A percentile compares a stretch with the other conserved stretches of the same genome.
Evolutionary conservation across 805 yeast genomes (phyloP).

Genomic region (Lipomyces sp.): DNA sequence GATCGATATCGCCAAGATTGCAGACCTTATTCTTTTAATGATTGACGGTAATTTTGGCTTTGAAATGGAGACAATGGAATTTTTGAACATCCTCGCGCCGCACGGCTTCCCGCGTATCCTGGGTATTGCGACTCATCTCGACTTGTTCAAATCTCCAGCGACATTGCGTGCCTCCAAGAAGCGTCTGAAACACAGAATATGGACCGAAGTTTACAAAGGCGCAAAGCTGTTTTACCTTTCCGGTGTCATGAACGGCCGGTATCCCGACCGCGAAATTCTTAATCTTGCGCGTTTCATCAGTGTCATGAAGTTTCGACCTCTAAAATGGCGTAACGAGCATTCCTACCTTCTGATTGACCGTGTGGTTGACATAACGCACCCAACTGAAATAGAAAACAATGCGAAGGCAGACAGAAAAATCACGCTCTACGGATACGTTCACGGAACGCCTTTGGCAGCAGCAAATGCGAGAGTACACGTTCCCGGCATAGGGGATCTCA

Average conservation of each 20-base stretch:
- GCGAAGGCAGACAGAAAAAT: conserved; percentile 83
- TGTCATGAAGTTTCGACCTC: conserved; percentile 98
- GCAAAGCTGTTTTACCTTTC: conserved; percentile 92
- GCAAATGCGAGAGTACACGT: conserved; percentile 77
- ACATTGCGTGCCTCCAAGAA: conserved; percentile 90
- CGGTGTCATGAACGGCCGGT: conserved; percentile 95
- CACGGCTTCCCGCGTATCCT: conserved; percentile 98
- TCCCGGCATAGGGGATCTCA: conserved; percentile 92
- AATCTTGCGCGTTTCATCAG: conserved; percentile 88
- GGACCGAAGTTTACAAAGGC: conserved; percentile 99
- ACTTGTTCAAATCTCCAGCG: conserved; percentile 82
- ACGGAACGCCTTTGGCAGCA: conserved; percentile 81
- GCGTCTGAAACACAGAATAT: conserved; percentile 85
- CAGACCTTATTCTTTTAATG: conserved; percentile 83
- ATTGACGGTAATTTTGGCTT: conserved; percentile 97
- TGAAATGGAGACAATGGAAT: conserved; percentile 99
- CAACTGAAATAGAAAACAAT: conserved; percentile 70
- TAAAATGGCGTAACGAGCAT: conserved; percentile 98
- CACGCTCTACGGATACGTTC: conserved; percentile 90
- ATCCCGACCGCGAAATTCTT: conserved; percentile 93
- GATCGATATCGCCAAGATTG: conserved; percentile 94
- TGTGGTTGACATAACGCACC: conserved; percentile 91
- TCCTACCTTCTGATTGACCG: conserved; percentile 91
- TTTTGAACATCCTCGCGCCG: conserved; percentile 89
- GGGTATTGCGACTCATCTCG: conserved; percentile 94